Conservation (phyloP, 2,329 filamentous ascomycete genomes). For the Cladophialophora psammophila region DNA sequence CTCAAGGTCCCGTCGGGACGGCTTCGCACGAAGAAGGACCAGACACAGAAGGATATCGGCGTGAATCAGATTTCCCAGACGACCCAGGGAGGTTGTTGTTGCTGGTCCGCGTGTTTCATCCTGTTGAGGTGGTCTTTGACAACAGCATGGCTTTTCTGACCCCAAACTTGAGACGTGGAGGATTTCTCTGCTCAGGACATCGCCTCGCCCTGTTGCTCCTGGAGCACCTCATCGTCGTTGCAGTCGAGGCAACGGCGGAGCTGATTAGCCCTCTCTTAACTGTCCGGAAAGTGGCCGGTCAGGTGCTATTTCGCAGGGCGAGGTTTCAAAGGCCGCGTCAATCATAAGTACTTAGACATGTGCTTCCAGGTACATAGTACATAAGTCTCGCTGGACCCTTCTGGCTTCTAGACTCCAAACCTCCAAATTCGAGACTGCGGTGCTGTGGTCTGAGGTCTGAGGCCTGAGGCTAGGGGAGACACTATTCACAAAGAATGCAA, state of each 20-base stretch:
- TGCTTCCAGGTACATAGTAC: conserved; percentile 5
- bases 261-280: background rate
- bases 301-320: background rate
- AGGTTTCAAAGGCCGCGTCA: background rate
- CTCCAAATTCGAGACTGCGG: conserved; percentile 2
- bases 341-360: background rate
- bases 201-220: background rate
- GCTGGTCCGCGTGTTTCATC: background rate
- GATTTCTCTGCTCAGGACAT: background rate
- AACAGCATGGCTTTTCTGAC: background rate
- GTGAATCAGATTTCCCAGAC: too few species aligned
- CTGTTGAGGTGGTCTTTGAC: background rate
- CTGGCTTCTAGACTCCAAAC: background rate
- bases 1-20: conserved; percentile 60
- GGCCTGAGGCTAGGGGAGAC: background rate
- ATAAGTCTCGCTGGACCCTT: conserved; percentile 14
- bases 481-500: background rate
- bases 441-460: background rate
- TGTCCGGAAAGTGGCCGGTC: conserved; percentile 18
- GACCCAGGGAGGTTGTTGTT: background rate
- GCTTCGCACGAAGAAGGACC: conserved; percentile 83
- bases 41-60: background rate
- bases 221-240: conserved; percentile 7
- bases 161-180: background rate
- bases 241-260: background rate